Percentiles rank a stretch among this genome's conserved stretches.
These are phyloP conservation scores for Clonostachys chloroleuca DNA, from an alignment of 2,329 filamentous ascomycete species.

Conservation along the genomic window DNA sequence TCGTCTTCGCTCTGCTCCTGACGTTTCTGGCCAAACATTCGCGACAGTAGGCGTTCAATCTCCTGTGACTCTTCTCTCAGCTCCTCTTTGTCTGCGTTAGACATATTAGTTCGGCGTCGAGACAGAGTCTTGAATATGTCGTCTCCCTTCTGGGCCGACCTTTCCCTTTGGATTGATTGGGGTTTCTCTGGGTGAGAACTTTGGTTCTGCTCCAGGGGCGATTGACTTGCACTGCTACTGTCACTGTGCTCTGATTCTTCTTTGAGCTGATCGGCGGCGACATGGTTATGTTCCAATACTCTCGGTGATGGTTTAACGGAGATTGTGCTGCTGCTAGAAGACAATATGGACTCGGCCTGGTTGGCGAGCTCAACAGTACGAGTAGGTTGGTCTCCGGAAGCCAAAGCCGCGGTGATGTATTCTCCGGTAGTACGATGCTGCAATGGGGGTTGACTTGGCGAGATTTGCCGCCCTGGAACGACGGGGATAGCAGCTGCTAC, in stretches of 20 bases:
- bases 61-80: constrained; percentile 39
- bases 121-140: constrained; percentile 46
- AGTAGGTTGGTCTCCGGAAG: background rate
- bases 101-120: constrained; percentile 35
- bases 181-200: constrained; percentile 5
- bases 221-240: constrained; percentile 14
- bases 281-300: no score
- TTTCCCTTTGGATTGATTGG: constrained; percentile 10
- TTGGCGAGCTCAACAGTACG: background rate
- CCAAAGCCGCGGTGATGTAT: background rate
- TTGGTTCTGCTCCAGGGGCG: background rate
- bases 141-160: constrained; percentile 36
- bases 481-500: background rate
- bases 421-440: background rate
- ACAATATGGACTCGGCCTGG: background rate
- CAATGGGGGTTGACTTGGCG: no score
- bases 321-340: background rate
- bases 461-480: no score
- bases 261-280: background rate
- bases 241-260: background rate
- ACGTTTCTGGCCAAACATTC: constrained; percentile 64
- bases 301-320: background rate
- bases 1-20: constrained; percentile 65
- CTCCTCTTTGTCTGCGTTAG: constrained; percentile 29
- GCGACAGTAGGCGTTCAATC: constrained; percentile 60